A percentile compares a stretch with the other conserved stretches of the same genome.
Conservation (phyloP, 306 rosid species). For the Mimosa bimucronata region DNA sequence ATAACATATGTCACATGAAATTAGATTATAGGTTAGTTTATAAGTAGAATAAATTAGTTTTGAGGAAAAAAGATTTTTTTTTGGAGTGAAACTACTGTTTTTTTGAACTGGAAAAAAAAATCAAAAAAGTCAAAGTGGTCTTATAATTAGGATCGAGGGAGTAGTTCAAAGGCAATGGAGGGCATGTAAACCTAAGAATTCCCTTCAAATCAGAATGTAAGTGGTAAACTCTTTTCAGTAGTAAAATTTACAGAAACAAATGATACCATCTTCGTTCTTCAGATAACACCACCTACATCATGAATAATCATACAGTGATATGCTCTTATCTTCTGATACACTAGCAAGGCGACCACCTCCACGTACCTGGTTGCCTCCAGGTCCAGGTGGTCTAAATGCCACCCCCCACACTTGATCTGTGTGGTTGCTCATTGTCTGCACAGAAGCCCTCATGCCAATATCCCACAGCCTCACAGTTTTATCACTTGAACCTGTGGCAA, state of each 20-base stretch:
- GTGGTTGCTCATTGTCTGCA: conserved; percentile 97
- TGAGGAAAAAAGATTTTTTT: too few relatives aligned
- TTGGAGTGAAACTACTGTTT: too few relatives aligned
- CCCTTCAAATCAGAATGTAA: conserved; percentile 36
- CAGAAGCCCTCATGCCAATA: conserved; percentile 80
- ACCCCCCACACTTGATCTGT: conserved; percentile 96
- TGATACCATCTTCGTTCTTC: neutral
- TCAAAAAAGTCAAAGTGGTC: too few relatives aligned
- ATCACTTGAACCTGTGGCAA: conserved; percentile 97
- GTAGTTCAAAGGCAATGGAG: conserved; percentile 21
- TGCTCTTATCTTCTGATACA: conserved; percentile 93
- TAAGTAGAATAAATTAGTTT: too few relatives aligned
- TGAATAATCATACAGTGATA: conserved; percentile 87
- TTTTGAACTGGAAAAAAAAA: too few relatives aligned
- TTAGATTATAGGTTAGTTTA: too few relatives aligned
- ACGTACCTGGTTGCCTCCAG: conserved; percentile 60
- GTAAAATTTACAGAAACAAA: conserved; percentile 20
- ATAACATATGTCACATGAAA: too few relatives aligned
- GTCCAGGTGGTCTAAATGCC: conserved; percentile 86
- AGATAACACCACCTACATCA: conserved; percentile 34
- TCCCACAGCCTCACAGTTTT: conserved; percentile 96
- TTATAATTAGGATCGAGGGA: too few relatives aligned
- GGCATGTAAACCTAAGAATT: conserved; percentile 37
- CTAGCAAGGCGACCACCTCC: conserved; percentile 78
- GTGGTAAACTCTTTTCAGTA: conserved; percentile 15